phyloP scores from a whole-genome alignment of 2,329 filamentous ascomycete species.

The Paraphaeosphaeria sporulosa region DNA sequence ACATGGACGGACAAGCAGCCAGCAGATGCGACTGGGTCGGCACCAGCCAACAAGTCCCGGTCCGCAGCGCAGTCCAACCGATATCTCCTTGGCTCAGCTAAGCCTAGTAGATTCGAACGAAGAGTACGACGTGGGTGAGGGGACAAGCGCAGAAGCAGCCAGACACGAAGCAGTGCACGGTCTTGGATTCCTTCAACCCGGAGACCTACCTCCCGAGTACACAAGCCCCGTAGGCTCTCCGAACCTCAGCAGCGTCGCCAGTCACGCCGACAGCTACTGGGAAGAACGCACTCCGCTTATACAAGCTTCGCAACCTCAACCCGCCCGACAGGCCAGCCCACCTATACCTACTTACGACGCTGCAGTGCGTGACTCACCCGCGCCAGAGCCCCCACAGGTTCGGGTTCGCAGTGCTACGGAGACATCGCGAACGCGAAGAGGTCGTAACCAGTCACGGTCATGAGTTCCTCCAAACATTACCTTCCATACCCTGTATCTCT shows the following conservation, averaged over 20 bases:
- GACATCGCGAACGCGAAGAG: slow-evolving; percentile 24
- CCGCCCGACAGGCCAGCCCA: slow-evolving; percentile 51
- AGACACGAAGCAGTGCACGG: slow-evolving; percentile 35
- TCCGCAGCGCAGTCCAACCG: slow-evolving; percentile 87
- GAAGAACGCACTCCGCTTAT: slow-evolving; percentile 62
- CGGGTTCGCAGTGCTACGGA: slow-evolving; percentile 31
- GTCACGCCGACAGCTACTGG: slow-evolving; percentile 45
- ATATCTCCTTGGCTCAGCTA: slow-evolving; percentile 91
- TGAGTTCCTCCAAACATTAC: background rate
- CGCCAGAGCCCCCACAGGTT: slow-evolving; percentile 21
- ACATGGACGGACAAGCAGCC: slow-evolving; percentile 78
- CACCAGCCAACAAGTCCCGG: slow-evolving; percentile 82
- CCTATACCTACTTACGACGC: slow-evolving; percentile 86
- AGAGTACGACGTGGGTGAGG: slow-evolving; percentile 70
- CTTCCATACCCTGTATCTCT: slow-evolving; percentile 3
- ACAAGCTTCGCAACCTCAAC: slow-evolving; percentile 27
- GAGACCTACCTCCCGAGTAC: slow-evolving; percentile 59
- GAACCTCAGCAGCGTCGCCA: slow-evolving; percentile 63
- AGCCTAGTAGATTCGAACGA: slow-evolving; percentile 72
- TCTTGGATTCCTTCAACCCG: slow-evolving; percentile 44
- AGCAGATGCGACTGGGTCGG: slow-evolving; percentile 75
- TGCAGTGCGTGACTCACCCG: slow-evolving; percentile 73
- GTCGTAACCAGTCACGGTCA: slow-evolving; percentile 15
- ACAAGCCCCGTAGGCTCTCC: slow-evolving; percentile 53
- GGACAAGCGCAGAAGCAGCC: slow-evolving; percentile 62